These are phyloP conservation scores for Boletellus emodensis DNA, from an alignment of 768 basidiomycete species.

Conservation along the genomic window DNA sequence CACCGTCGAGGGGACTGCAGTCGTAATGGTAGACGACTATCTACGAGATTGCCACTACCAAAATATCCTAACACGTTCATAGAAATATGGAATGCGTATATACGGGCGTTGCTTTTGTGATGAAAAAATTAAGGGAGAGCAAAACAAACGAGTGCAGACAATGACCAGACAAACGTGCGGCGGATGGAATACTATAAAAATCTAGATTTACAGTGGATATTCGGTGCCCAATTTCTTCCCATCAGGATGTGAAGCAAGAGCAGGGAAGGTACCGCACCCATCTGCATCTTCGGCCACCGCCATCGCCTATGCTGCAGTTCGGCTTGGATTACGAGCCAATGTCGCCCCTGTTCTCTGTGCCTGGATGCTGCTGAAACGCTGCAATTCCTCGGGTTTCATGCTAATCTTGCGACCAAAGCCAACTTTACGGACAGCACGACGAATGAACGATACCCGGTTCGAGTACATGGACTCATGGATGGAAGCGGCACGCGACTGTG, in stretches of 20 bases:
- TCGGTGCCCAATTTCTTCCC: constrained; percentile 21
- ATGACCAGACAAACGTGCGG: constrained; percentile 15
- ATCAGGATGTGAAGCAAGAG: constrained; percentile 14
- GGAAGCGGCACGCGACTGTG: constrained; percentile 84
- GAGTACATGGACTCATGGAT: constrained; percentile 92
- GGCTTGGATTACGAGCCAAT: constrained; percentile 72
- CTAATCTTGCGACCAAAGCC: constrained; percentile 79
- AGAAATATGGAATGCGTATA: constrained; percentile 16
- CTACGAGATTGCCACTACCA: background rate
- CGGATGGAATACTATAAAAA: constrained; percentile 21
- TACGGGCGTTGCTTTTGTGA: constrained; percentile 14
- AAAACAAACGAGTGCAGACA: constrained; percentile 16
- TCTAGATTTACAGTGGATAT: constrained; percentile 34
- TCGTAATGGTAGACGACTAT: background rate
- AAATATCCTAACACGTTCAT: constrained; percentile 8
- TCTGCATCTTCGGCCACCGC: constrained; percentile 10
- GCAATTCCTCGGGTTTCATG: constrained; percentile 82
- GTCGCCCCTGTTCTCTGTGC: constrained; percentile 73
- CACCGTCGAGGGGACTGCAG: background rate
- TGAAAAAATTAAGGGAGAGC: constrained; percentile 9
- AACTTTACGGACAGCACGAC: constrained; percentile 81
- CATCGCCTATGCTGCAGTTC: constrained; percentile 45
- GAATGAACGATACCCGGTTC: constrained; percentile 92
- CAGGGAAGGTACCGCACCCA: constrained; percentile 21
- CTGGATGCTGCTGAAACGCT: constrained; percentile 84